These are phyloP conservation scores for Mytilinidion resinicola DNA, from an alignment of 495 filamentous ascomycete genomes.

Conservation along the genomic window DNA sequence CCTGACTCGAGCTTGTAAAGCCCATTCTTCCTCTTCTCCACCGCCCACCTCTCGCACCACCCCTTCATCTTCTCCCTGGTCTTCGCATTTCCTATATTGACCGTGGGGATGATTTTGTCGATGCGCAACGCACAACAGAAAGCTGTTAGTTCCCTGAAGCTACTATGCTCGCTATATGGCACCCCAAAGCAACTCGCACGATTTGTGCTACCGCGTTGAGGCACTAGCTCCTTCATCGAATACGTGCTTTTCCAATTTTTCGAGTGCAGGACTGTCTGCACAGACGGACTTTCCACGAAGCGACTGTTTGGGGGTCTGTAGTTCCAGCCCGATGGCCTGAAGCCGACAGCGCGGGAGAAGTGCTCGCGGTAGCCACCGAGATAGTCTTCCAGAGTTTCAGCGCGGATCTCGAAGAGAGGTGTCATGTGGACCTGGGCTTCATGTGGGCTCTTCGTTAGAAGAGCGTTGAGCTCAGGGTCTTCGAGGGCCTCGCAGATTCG, in stretches of 20 bases:
- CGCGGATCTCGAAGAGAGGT: conserved; percentile 80
- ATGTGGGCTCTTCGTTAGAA: conserved; percentile 70
- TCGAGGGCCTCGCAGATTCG: conserved; percentile 78
- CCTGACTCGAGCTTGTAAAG: conserved; percentile 42
- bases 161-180: conserved; percentile 92
- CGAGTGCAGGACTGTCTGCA: conserved; percentile 64
- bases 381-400: conserved; percentile 84
- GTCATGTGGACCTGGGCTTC: conserved; percentile 98
- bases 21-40: conserved; percentile 76
- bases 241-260: conserved; percentile 68
- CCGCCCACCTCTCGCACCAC: conserved; percentile 84
- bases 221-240: conserved; percentile 55
- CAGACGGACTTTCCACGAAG: conserved; percentile 56
- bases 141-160: conserved; percentile 87
- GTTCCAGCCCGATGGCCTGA: conserved; percentile 87
- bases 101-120: conserved; percentile 84
- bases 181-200: conserved; percentile 81
- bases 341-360: conserved; percentile 83
- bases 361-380: conserved; percentile 66
- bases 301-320: conserved; percentile 66
- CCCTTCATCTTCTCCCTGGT: conserved; percentile 75
- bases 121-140: conserved; percentile 85
- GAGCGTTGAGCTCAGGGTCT: conserved; percentile 68
- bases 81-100: conserved; percentile 75
- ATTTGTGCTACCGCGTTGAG: conserved; percentile 70